Evolutionary conservation across 257 asterid species (phyloP), one percentile per base, ranked within the genome.

Genomic region (Anisodus tanguticus): DNA sequence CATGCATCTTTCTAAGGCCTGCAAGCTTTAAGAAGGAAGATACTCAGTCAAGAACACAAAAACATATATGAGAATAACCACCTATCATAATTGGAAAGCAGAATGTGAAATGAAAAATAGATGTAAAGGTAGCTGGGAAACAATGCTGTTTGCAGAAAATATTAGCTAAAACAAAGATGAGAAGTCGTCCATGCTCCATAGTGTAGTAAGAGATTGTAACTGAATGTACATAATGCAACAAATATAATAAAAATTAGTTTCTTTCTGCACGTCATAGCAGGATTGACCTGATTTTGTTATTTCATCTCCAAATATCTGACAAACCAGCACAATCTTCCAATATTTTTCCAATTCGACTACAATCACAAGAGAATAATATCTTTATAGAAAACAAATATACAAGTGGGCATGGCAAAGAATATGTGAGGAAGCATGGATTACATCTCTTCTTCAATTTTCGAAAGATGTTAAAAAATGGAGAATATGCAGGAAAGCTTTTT

Each of bases 21-120:
- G 99, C 92, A 83, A 96, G 98, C 99, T 96, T 88, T 86, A 87
- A 86, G 86, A 39, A 69, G 66, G 76, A 89, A 58, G 62, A 84
- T 76, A 84, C n/a, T 84, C 79, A 72, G 49, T 15, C 66, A 53
- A 13, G 82, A 31, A 77, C 49, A 77, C 31, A 77, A 77, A 74
- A 26, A 9, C 82, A 53, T 77, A 13, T 49, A 49, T 22, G 45
- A 49, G 62, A 74, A 19, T 6, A 22, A 49, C 11, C 45, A 8
- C 17, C 13, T 19, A 49, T 3, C 80, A 49, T 47, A 19, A 49
- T 74, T 3, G 3, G 80, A 74, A 74, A 19, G 60, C 11, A 74
- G 60, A 47, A 19, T 1, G 60, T 47, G 80, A 19, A 74, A 19
- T 7, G 49, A 77, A 53, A 53, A 3, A 8, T 41, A 70, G 15